phyloP scores from a whole-genome alignment of 805 yeast species.

The Teunomyces lycoperdinae region DNA sequence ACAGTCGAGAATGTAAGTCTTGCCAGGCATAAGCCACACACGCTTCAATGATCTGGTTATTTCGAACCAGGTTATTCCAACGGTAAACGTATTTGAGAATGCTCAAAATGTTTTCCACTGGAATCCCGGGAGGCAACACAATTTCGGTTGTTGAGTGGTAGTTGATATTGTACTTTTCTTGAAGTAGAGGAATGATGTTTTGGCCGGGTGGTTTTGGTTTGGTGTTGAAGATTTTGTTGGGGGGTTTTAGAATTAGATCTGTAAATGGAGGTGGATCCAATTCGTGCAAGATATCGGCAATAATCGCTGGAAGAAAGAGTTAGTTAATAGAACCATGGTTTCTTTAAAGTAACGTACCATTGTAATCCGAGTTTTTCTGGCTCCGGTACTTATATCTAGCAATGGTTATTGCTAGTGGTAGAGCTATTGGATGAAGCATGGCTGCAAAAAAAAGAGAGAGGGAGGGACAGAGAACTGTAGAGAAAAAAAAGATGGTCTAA shows the following conservation, averaged over 20 bases:
- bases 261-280: not conserved
- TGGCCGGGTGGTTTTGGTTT: not conserved
- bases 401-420: conserved; percentile 4
- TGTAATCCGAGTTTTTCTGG: not conserved
- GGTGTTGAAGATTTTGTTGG: not conserved
- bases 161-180: not conserved
- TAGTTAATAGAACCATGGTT: not conserved
- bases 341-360: not conserved
- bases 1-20: not conserved
- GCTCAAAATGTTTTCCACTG: not conserved
- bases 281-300: not conserved
- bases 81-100: not conserved
- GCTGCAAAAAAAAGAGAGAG: not conserved
- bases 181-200: not conserved
- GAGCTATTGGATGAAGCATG: not conserved
- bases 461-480: no score
- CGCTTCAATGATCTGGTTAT: not conserved
- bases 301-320: not conserved
- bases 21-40: not conserved
- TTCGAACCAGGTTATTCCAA: not conserved
- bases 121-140: not conserved
- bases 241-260: not conserved
- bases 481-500: not conserved
- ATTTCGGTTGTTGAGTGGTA: not conserved
- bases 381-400: conserved; percentile 1